Percentiles rank a stretch among this genome's conserved stretches.
Evolutionary conservation across 257 asterid species (phyloP).

Genomic region (Jaltomata sinuosa): DNA sequence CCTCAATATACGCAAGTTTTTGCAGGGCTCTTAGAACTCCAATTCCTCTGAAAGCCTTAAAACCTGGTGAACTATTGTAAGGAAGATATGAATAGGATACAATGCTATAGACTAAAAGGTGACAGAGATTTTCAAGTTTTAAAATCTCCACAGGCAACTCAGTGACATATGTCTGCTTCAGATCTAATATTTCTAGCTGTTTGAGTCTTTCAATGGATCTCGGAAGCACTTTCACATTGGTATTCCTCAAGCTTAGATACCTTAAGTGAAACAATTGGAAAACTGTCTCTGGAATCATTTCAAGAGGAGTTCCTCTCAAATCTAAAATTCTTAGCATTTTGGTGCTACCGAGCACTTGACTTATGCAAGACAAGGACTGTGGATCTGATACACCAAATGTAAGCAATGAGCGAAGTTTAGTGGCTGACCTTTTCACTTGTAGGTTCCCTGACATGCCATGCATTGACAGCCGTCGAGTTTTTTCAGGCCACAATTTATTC

Average conservation of each 20-base stretch:
- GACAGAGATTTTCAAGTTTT: constrained; percentile 17
- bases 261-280: constrained; percentile 12
- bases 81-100: constrained; percentile 9
- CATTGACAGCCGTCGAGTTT: constrained; percentile 23
- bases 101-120: constrained; percentile 17
- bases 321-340: constrained; percentile 21
- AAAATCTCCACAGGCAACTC: constrained; percentile 25
- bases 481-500: constrained; percentile 6
- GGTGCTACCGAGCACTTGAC: constrained; percentile 3
- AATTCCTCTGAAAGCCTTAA: constrained; percentile 22
- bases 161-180: constrained; percentile 17
- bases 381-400: constrained; percentile 6
- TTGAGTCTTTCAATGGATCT: constrained; percentile 17
- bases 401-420: constrained; percentile 19
- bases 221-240: constrained; percentile 10
- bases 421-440: constrained; percentile 1
- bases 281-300: constrained; percentile 9
- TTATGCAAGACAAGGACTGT: constrained; percentile 6
- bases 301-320: constrained; percentile 15
- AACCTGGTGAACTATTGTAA: constrained; percentile 19
- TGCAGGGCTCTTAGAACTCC: constrained; percentile 16
- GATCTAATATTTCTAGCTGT: constrained; percentile 25
- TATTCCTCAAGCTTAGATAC: constrained; percentile 24
- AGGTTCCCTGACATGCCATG: constrained; percentile 4
- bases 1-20: constrained; percentile 18